Evolutionary conservation across 2,329 filamentous ascomycete genomes (phyloP), one percentile per base, ranked within the genome.

Genomic region (Cladosporium sp.): DNA sequence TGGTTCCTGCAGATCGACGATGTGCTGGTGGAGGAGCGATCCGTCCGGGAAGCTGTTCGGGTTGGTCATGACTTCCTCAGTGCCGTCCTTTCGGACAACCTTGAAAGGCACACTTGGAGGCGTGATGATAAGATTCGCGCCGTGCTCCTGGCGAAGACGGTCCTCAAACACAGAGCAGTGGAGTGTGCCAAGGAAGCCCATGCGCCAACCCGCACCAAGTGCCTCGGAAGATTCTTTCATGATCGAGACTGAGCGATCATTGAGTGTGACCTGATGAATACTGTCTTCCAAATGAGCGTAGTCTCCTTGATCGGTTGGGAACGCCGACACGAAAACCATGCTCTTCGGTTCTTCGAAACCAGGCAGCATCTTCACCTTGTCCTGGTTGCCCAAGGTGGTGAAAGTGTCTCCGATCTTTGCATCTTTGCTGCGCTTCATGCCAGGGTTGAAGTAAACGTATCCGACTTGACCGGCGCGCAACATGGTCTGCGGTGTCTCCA

Each of bases 81-180:
- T 86, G n/a, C 93, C 93, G 73, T 93, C 87, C 55, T 82, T 85
- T 85, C 89, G 95, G 11, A 91, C 78, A 8, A 98, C 85, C 77
- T 93, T 96, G 72, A 94, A 96, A 3, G 95, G 93, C 14, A 99
- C 95, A 0, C 92, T 94, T 0, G 95, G 95, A 44, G 96, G 94
- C 0, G 95, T 99, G 76, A 99, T 95, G 78, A 99, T 97, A 75
- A 99, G 93, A 73, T 89, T 95, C 2, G 91, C 91, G 5, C 94
- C 95, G 73, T 99, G 93, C 78, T 99, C 95, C 78, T 97, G 93
- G 52, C 92, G 88, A 62, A 99, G 81, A 0, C 95, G 91, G 78
- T 99, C 95, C 79, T 99, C 93, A 72, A 99, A 99, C 5, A 99
- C 95, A n/a, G 93, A 98, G 80, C 95, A 98, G 78, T 99, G 95